phyloP scores from a whole-genome alignment of 305 asterid species.

The Stenogyne calaminthoides region DNA sequence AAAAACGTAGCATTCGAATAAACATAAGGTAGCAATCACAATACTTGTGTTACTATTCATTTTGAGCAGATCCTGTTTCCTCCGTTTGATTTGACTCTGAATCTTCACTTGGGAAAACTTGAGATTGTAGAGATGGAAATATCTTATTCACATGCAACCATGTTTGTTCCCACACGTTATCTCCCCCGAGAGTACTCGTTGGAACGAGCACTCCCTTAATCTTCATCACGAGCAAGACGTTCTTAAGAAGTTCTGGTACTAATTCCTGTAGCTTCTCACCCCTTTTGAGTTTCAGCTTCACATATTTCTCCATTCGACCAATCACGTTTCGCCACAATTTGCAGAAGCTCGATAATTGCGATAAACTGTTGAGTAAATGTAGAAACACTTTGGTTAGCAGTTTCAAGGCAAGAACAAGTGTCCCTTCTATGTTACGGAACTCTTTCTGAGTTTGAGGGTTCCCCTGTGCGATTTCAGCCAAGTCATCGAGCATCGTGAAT shows the following conservation, averaged over 20 bases:
- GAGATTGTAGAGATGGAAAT: constrained; percentile 73
- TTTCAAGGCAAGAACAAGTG: constrained; percentile 81
- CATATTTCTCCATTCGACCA: constrained; percentile 84
- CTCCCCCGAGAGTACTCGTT: constrained; percentile 86
- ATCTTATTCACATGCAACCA: constrained; percentile 91
- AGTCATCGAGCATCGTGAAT: constrained; percentile 85
- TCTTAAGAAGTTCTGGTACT: constrained; percentile 86
- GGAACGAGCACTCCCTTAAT: constrained; percentile 76
- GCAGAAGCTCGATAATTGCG: constrained; percentile 78
- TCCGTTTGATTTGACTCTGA: constrained; percentile 39
- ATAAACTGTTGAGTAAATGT: constrained; percentile 56
- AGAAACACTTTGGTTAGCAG: constrained; percentile 71
- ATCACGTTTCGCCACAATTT: constrained; percentile 94
- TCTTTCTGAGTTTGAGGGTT: constrained; percentile 80
- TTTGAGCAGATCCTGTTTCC: constrained; percentile 33
- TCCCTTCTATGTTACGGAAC: constrained; percentile 84
- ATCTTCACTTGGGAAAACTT: constrained; percentile 69
- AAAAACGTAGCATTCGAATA: constrained; percentile 15
- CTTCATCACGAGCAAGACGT: constrained; percentile 77
- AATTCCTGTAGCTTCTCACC: constrained; percentile 87
- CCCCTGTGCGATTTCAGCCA: constrained; percentile 90
- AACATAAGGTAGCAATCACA: constrained; percentile 5
- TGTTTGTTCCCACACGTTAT: constrained; percentile 93
- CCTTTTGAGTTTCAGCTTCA: constrained; percentile 76
- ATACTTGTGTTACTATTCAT: constrained; percentile 23